phyloP scores from a whole-genome alignment of 2,329 filamentous ascomycete species.

The Elsinoe arachidis region DNA sequence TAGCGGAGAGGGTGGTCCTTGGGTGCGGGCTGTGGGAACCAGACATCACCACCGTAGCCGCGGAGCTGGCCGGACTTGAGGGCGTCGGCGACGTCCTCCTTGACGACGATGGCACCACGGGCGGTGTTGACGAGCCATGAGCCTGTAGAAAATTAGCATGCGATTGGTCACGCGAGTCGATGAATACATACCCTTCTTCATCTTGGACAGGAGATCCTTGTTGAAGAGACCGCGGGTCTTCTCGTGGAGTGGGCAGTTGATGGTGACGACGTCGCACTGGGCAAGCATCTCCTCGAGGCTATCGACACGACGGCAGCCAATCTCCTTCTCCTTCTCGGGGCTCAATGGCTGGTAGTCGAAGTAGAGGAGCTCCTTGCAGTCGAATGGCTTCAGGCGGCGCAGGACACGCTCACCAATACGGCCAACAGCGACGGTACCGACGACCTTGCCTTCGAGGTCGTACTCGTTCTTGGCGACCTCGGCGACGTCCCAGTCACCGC shows the following conservation, averaged over 20 bases:
- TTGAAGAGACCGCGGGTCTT: conserved; percentile 95
- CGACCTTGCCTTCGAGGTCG: conserved; percentile 93
- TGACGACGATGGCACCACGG: conserved; percentile 96
- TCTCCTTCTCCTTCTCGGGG: conserved; percentile 83
- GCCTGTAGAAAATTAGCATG: conserved; percentile 40
- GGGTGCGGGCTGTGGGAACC: conserved; percentile 96
- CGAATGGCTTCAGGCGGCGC: conserved; percentile 89
- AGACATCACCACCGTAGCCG: conserved; percentile 81
- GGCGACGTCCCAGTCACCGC: conserved; percentile 91
- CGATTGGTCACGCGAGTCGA: background rate
- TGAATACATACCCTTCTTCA: conserved; percentile 71
- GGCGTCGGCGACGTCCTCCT: conserved; percentile 94
- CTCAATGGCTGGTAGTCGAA: conserved; percentile 96
- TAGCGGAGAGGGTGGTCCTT: conserved; percentile 86
- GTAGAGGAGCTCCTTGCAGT: conserved; percentile 99
- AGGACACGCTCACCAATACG: conserved; percentile 98
- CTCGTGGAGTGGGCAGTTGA: conserved; percentile 99
- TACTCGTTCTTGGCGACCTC: conserved; percentile 97
- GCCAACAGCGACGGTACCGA: conserved; percentile 94
- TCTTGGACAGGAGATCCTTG: conserved; percentile 97
- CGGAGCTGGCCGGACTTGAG: conserved; percentile 85
- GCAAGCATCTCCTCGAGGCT: conserved; percentile 84
- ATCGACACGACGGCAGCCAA: conserved; percentile 84
- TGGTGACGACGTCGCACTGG: conserved; percentile 95
- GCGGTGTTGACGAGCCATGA: conserved; percentile 98